These are phyloP conservation scores for Trypanosomatidae sp. DNA, from an alignment of 208 protist genomes.

Conservation along the genomic window DNA sequence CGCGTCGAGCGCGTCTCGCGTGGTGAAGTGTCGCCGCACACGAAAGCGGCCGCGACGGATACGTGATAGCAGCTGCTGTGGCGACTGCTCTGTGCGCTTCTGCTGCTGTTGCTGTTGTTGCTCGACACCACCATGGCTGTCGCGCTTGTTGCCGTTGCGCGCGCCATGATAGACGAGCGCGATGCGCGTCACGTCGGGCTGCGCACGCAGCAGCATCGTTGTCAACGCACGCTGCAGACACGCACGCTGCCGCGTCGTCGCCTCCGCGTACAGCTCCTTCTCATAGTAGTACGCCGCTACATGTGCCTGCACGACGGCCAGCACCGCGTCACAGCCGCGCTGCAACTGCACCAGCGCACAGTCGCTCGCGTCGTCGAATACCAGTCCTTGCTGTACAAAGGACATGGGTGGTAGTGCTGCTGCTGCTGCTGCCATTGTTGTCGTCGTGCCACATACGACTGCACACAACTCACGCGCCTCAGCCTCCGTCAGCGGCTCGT, in stretches of 20 bases:
- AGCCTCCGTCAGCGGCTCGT: background rate
- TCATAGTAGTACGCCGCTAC: slow-evolving; percentile 49
- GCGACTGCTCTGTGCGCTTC: no score
- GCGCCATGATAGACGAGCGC: slow-evolving; percentile 32
- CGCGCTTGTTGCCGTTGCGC: slow-evolving; percentile 3
- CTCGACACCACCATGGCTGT: slow-evolving; percentile 7
- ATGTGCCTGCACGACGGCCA: slow-evolving; percentile 60
- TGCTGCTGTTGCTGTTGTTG: no score
- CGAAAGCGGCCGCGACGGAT: no score
- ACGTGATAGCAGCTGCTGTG: no score
- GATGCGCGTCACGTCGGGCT: slow-evolving; percentile 34
- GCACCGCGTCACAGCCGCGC: slow-evolving; percentile 19
- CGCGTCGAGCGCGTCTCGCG: no score
- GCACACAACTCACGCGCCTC: background rate
- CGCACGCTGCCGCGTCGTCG: slow-evolving; percentile 27
- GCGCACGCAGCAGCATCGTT: slow-evolving; percentile 32
- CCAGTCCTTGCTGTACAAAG: slow-evolving; percentile 57
- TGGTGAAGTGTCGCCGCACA: no score
- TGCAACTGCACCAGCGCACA: slow-evolving; percentile 55
- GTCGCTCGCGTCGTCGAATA: slow-evolving; percentile 39
- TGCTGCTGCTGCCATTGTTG: no score
- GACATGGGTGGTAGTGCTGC: no score
- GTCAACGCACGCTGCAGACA: slow-evolving; percentile 35
- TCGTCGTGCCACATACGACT: background rate
- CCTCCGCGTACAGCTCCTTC: slow-evolving; percentile 29